Conservation (phyloP, 1,284 basidiomycete genomes). For the Ganoderma boninense region DNA sequence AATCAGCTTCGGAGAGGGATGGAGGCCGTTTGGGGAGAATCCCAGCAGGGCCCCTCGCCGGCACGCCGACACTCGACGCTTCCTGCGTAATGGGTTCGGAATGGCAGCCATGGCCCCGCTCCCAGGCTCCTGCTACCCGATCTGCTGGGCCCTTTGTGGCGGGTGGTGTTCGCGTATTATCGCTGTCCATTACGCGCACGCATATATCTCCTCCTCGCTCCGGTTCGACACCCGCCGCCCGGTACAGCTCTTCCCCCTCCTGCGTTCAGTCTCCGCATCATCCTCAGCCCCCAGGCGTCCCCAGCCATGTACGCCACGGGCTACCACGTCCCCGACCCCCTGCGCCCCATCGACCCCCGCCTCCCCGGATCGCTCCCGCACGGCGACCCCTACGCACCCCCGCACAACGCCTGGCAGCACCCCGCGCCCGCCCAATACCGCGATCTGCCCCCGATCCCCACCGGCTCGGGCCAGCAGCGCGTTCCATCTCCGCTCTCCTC, state of each 20-base stretch:
- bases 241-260: conserved; percentile 20
- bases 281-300: conserved; percentile 17
- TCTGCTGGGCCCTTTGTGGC: neutral
- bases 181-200: neutral
- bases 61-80: conserved; percentile 5
- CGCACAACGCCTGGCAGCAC: conserved; percentile 20
- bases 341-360: conserved; percentile 21
- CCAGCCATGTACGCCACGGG: conserved; percentile 28
- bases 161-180: neutral
- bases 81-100: neutral
- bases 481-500: conserved; percentile 33
- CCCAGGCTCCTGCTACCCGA: neutral
- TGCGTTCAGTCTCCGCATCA: conserved; percentile 33
- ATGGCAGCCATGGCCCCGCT: neutral
- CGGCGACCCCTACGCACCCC: conserved; percentile 22
- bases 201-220: conserved; percentile 25
- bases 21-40: neutral
- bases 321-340: conserved; percentile 26
- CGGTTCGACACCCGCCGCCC: conserved; percentile 29
- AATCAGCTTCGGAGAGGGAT: neutral
- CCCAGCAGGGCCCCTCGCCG: conserved; percentile 11
- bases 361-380: conserved; percentile 22
- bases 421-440: conserved; percentile 20
- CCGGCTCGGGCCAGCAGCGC: conserved; percentile 18
- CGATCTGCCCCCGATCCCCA: conserved; percentile 23